Percentiles rank a stretch among this genome's conserved stretches.
Conservation (phyloP, 768 basidiomycete genomes). For the Pleurotus tuoliensis region DNA sequence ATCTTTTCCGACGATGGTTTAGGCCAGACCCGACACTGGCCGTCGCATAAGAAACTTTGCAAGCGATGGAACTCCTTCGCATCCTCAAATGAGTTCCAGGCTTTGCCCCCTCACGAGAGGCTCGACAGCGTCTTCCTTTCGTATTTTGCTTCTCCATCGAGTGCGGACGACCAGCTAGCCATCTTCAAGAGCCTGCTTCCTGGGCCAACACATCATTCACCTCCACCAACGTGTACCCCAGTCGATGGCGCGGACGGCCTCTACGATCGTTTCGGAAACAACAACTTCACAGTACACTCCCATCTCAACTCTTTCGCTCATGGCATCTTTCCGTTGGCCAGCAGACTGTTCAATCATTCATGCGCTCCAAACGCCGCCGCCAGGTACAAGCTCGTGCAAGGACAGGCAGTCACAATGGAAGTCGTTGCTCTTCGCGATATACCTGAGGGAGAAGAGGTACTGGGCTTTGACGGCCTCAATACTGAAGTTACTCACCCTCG, state of each 20-base stretch:
- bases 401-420: slow-evolving; percentile 49
- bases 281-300: slow-evolving; percentile 76
- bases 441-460: slow-evolving; percentile 60
- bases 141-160: slow-evolving; percentile 42
- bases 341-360: slow-evolving; percentile 81
- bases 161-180: slow-evolving; percentile 1
- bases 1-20: not conserved
- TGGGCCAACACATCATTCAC: slow-evolving; percentile 23
- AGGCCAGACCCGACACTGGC: slow-evolving; percentile 76
- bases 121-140: slow-evolving; percentile 64
- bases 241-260: slow-evolving; percentile 24
- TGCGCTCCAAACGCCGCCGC: slow-evolving; percentile 71
- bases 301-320: slow-evolving; percentile 68
- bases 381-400: slow-evolving; percentile 46
- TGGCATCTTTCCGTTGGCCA: slow-evolving; percentile 74
- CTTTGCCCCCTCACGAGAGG: slow-evolving; percentile 48
- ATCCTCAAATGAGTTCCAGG: slow-evolving; percentile 41
- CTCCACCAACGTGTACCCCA: slow-evolving; percentile 25
- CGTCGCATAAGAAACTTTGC: slow-evolving; percentile 68
- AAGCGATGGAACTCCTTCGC: slow-evolving; percentile 45
- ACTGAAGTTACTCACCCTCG: not conserved
- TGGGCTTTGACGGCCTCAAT: slow-evolving; percentile 7
- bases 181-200: slow-evolving; percentile 44
- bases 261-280: slow-evolving; percentile 69
- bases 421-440: slow-evolving; percentile 62